phyloP scores from a whole-genome alignment of 176 grass and related monocot species.

The Zizania latifolia region DNA sequence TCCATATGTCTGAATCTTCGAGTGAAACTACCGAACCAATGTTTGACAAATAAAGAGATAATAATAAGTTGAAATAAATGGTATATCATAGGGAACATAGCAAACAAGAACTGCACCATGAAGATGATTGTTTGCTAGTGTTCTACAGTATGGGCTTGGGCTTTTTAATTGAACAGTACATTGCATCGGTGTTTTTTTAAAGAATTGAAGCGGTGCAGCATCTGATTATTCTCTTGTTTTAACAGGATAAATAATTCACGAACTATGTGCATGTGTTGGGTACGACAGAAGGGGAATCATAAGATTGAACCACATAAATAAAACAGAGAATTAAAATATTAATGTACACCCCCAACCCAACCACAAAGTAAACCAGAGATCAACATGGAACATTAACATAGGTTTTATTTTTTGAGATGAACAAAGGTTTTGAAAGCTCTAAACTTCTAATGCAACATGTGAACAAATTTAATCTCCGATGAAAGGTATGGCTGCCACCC shows the following conservation, averaged over 20 bases:
- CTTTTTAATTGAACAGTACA: not conserved
- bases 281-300: not conserved
- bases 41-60: not conserved
- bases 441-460: not conserved
- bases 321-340: no score
- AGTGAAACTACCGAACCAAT: slow-evolving; percentile 45
- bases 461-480: not conserved
- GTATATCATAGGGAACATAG: not conserved
- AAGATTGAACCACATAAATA: not conserved
- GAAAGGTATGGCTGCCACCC: not conserved
- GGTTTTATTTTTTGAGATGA: no score
- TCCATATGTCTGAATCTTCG: slow-evolving; percentile 70
- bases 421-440: not conserved
- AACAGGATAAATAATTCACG: not conserved
- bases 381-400: not conserved
- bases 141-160: not conserved
- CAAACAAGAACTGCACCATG: not conserved
- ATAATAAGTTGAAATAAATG: not conserved
- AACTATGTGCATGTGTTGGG: not conserved
- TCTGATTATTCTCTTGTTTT: not conserved
- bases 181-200: not conserved
- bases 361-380: not conserved
- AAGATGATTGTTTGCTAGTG: not conserved
- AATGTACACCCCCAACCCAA: no score
- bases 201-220: not conserved